A percentile compares a stretch with the other conserved stretches of the same genome.
Evolutionary conservation across 192 early-diverging fungal species (phyloP).

Genomic region (Entomortierella parvispora): DNA sequence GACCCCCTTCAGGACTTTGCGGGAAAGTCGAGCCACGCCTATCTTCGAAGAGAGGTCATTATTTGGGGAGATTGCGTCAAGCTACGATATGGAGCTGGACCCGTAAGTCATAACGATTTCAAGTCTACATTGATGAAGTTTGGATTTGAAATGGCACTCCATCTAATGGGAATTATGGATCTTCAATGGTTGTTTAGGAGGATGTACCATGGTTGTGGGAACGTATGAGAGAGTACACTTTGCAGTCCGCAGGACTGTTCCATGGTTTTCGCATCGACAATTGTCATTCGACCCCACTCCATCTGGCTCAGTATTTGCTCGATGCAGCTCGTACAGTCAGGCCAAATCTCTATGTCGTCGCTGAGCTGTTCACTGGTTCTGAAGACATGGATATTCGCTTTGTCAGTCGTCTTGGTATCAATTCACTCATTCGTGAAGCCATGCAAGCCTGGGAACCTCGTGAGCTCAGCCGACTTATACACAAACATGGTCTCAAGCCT

Average conservation of each 20-base stretch:
- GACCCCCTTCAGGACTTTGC: slow-evolving; percentile 96
- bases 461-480: slow-evolving; percentile 90
- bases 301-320: slow-evolving; percentile 92
- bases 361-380: slow-evolving; percentile 98
- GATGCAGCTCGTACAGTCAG: slow-evolving; percentile 86
- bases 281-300: slow-evolving; percentile 97
- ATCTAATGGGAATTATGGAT: slow-evolving; percentile 2
- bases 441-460: slow-evolving; percentile 97
- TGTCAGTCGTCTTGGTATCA: slow-evolving; percentile 93
- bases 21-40: slow-evolving; percentile 84
- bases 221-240: slow-evolving; percentile 90
- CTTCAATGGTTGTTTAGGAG: slow-evolving; percentile 57
- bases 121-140: no score
- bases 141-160: no score
- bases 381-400: slow-evolving; percentile 94
- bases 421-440: slow-evolving; percentile 96
- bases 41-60: slow-evolving; percentile 95
- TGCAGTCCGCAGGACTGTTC: slow-evolving; percentile 88
- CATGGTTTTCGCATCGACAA: slow-evolving; percentile 99
- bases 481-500: slow-evolving; percentile 92
- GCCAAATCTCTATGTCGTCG: slow-evolving; percentile 96
- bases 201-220: slow-evolving; percentile 98
- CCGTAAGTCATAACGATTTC: slow-evolving; percentile 44
- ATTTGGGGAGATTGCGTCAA: slow-evolving; percentile 99
- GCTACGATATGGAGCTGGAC: slow-evolving; percentile 88